Conservation (phyloP, 179 eudicot species). For the Vitellaria paradoxa region DNA sequence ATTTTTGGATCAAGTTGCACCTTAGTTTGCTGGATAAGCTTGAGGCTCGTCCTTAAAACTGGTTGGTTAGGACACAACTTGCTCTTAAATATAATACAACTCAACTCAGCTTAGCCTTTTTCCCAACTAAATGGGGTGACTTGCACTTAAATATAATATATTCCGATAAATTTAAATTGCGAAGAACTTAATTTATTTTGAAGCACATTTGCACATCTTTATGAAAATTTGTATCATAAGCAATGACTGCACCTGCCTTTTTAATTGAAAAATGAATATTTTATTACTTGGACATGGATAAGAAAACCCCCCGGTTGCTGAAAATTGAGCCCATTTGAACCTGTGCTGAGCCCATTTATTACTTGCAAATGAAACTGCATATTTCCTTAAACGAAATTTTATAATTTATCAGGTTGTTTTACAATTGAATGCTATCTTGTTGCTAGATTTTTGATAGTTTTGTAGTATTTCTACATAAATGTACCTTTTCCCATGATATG, state of each 20-base stretch:
- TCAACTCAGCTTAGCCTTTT: no score
- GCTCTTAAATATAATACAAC: no score
- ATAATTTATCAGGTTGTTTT: not conserved
- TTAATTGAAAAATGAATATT: not conserved
- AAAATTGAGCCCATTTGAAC: not conserved
- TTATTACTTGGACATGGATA: not conserved
- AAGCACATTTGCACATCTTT: not conserved
- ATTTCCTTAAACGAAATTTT: not conserved
- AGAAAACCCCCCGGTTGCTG: not conserved
- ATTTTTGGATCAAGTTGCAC: not conserved
- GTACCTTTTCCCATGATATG: not conserved
- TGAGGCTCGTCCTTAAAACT: no score
- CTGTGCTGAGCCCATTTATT: not conserved
- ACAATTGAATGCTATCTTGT: no score
- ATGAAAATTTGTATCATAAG: not conserved
- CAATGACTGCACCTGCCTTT: not conserved
- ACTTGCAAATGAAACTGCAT: not conserved
- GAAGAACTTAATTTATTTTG: no score
- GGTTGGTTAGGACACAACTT: no score
- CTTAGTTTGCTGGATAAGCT: not conserved
- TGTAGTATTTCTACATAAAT: no score
- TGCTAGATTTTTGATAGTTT: not conserved
- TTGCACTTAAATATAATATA: no score
- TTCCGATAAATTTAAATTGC: no score
- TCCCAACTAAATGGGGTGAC: no score